These are phyloP conservation scores for Fusarium sp. DNA, from an alignment of 2,329 filamentous ascomycete species.

Conservation along the genomic window DNA sequence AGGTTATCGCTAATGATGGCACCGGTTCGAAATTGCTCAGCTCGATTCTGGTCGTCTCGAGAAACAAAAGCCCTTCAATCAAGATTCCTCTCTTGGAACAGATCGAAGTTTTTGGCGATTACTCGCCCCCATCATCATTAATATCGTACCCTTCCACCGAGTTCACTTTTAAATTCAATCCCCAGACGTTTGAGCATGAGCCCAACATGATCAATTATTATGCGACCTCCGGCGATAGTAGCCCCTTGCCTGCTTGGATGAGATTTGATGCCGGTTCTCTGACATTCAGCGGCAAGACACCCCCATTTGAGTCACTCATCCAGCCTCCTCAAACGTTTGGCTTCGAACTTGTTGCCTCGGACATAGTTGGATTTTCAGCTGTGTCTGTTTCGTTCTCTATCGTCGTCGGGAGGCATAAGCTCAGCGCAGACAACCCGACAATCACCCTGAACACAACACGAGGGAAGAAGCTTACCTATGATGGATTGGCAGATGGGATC, in stretches of 20 bases:
- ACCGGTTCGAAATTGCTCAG: constrained; percentile 70
- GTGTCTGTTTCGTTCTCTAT: constrained; percentile 73
- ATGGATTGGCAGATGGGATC: constrained; percentile 60
- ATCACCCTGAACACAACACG: constrained; percentile 66
- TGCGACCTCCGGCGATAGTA: constrained; percentile 77
- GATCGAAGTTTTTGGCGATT: constrained; percentile 65
- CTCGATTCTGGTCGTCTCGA: constrained; percentile 76
- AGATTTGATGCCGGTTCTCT: constrained; percentile 72
- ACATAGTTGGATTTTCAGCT: constrained; percentile 80
- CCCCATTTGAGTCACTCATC: constrained; percentile 68
- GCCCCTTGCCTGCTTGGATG: constrained; percentile 87
- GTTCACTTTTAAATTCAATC: constrained; percentile 64
- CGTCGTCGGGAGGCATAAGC: constrained; percentile 73
- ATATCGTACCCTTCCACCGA: constrained; percentile 61
- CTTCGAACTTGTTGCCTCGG: constrained; percentile 79
- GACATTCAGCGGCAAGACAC: constrained; percentile 76
- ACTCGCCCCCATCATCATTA: constrained; percentile 68
- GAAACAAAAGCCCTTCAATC: constrained; percentile 62
- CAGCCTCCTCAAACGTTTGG: constrained; percentile 76
- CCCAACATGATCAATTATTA: constrained; percentile 72
- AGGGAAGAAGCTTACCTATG: constrained; percentile 62
- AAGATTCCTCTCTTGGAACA: constrained; percentile 66
- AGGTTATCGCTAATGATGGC: constrained; percentile 73
- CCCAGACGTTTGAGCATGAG: constrained; percentile 69
- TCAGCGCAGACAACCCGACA: constrained; percentile 68